Evolutionary conservation across 179 eudicot genomes (phyloP).

Genomic region (Beta macrorhiza): DNA sequence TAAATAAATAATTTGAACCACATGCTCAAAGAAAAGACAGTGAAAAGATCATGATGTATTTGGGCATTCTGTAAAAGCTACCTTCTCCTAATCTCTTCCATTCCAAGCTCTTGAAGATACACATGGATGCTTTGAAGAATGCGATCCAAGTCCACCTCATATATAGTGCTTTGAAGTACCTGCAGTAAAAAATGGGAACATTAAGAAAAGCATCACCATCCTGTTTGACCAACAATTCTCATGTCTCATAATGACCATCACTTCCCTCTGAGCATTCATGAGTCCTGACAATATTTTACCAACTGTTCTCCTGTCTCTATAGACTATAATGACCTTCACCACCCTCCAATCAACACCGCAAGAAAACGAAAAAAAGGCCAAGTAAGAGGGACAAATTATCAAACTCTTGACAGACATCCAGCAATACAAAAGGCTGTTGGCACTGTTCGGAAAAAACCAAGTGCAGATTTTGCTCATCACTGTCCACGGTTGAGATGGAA

Average conservation of each 20-base stretch:
- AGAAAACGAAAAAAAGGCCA: neutral
- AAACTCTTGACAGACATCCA: neutral
- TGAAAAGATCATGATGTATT: neutral
- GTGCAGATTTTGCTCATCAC: neutral
- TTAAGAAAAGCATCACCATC: neutral
- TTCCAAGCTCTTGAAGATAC: conserved; percentile 92
- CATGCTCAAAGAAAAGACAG: neutral
- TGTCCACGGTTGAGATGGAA: neutral
- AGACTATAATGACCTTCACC: neutral
- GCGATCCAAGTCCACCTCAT: conserved; percentile 91
- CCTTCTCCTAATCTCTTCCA: conserved; percentile 99
- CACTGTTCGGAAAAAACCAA: neutral
- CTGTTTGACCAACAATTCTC: too few species aligned
- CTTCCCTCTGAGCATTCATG: too few species aligned
- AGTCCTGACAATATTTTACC: neutral
- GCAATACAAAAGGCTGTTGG: neutral
- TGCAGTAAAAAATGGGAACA: conserved; percentile 30
- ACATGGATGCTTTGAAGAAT: conserved; percentile 94
- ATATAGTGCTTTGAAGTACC: conserved; percentile 94
- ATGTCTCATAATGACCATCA: too few species aligned
- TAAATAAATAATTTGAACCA: neutral
- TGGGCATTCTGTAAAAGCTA: conserved; percentile 24
- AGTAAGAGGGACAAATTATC: too few species aligned
- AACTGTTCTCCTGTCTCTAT: neutral
- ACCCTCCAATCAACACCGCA: neutral